Base-by-base conservation (phyloP, 2,329 filamentous ascomycete species). In the Macroventuria anomochaeta region DNA sequence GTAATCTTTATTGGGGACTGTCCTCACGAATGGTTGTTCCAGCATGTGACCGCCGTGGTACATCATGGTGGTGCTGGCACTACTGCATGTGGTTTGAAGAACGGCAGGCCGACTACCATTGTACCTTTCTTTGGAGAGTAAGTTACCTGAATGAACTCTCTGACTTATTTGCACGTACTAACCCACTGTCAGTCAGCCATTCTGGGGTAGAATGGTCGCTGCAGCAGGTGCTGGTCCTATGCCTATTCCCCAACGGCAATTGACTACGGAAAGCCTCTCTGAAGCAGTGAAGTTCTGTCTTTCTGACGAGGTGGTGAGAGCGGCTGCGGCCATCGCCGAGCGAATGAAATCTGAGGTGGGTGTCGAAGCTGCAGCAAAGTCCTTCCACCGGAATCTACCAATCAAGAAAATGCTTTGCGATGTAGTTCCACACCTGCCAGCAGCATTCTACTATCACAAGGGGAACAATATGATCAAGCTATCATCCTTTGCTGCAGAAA, bases 11-110 rank as follows among this genome's bases (percentile, higher is more conserved):
- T 67, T 13, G 90, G 88, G 15, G 93, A 93, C 65, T 86, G 87
- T 36, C 90, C 90, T 0, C 91, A 96, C 61, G 91, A 95, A 74
- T 96, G 91, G 91, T 77, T 96, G 0, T 96, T 96, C 71, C 80
- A 89, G 57, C 85, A 82, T 34, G 90, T 95, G 1, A 87, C 88
- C 0, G 87, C 85, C 32, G 90, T 96, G 1, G 87, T 93, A 3
- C 91, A 96, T 67, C 91, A 95, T 57, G 91, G 91, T n/a, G 91
- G 91, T 49, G 91, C 91, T 3, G 91, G 91, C 17, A 96, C 91
- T 2, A 92, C 90, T 1, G 90, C 91, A 0, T 10, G 88, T 95
- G 54, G 83, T 86, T n/a, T 48, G 3, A 40, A 3, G 5, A 48
- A 48, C 7, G 46, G 84, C 85, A 3, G 90, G 89, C 18, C 87